Base-by-base conservation (phyloP, 2,329 filamentous ascomycete species). In the Pseudogymnoascus sp. region DNA sequence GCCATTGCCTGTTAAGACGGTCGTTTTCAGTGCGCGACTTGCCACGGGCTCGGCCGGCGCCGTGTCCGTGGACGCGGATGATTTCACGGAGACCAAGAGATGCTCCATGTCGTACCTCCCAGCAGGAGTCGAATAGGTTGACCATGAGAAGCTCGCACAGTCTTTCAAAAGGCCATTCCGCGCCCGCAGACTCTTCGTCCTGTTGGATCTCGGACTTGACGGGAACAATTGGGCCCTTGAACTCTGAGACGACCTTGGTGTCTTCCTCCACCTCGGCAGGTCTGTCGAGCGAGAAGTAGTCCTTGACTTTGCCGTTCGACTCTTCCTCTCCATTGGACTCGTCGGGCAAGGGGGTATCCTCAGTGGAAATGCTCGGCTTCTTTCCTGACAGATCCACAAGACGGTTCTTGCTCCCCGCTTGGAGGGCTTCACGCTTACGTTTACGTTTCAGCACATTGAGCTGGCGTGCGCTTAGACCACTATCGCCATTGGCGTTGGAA, bases 31-130 rank as follows among this genome's bases (percentile, higher is more conserved):
- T 71, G 66, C 85, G 83, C 8, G 82, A 81, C 73, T 88, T 93
- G 64, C 86, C 88, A 65, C 82, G 85, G 63, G 85, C 73, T 61
- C 93, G 87, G 38, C 94, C 95, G 63, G 94, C 93, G 63, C 93
- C 94, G 60, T 80, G 84, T 45, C 94, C 94, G 71, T 99, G 94
- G n/a, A 92, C 89, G 65, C 93, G 87, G 60, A 97, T 81, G 16
- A 99, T 86, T 74, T 99, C 94, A 70, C 94, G 85, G 38, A 99
- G 79, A 10, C 91, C 94, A 88, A 99, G 94, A 12, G 94, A 92
- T 62, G 95, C 94, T 70, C 94, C 94, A 73, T 99, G 94, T 14
- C 94, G 88, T 6, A 92, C 92, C 74, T 99, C 94, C 95, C 94
- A 99, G 58, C 89, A 87, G 2, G 89, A 80, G 72, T 99, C 93